Conservation (phyloP, 1,284 basidiomycete genomes). For the Ustilago vetiveriae region DNA sequence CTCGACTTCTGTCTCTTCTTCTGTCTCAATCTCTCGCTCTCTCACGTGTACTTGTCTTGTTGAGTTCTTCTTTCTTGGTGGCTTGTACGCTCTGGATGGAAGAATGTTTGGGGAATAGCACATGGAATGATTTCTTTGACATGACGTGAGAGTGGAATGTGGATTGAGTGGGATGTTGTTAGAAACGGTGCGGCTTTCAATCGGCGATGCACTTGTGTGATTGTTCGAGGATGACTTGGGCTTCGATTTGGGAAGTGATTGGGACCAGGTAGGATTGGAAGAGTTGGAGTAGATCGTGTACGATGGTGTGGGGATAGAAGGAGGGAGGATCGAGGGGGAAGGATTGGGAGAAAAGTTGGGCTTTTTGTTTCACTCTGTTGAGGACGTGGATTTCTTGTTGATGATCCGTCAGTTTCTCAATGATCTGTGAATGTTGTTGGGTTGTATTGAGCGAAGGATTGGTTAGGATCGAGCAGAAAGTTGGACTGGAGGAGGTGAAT, state of each 20-base stretch:
- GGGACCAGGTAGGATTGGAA: conserved; percentile 44
- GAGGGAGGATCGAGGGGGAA: background rate
- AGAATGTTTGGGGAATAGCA: background rate
- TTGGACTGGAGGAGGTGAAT: background rate
- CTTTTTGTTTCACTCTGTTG: conserved; percentile 9
- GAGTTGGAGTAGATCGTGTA: conserved; percentile 6
- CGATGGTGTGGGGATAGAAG: conserved; percentile 1
- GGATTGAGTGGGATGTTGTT: too few species aligned
- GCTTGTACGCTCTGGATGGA: conserved; percentile 11
- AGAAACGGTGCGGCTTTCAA: too few species aligned
- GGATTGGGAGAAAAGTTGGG: background rate
- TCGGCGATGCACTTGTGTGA: background rate
- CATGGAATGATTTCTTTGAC: background rate
- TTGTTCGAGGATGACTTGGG: conserved; percentile 1
- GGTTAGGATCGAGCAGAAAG: conserved; percentile 10
- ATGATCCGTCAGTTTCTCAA: background rate
- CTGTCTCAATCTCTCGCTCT: conserved; percentile 4
- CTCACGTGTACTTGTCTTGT: conserved; percentile 3
- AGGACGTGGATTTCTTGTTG: conserved; percentile 20
- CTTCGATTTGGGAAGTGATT: conserved; percentile 23
- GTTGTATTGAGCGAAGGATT: background rate
- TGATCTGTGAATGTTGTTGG: background rate
- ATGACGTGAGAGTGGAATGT: background rate
- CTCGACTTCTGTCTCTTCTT: background rate
- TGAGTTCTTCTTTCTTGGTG: background rate